Evolutionary conservation across 106 monocot species (phyloP), one percentile per base, ranked within the genome.

Genomic region (Dendrobium nobile): DNA sequence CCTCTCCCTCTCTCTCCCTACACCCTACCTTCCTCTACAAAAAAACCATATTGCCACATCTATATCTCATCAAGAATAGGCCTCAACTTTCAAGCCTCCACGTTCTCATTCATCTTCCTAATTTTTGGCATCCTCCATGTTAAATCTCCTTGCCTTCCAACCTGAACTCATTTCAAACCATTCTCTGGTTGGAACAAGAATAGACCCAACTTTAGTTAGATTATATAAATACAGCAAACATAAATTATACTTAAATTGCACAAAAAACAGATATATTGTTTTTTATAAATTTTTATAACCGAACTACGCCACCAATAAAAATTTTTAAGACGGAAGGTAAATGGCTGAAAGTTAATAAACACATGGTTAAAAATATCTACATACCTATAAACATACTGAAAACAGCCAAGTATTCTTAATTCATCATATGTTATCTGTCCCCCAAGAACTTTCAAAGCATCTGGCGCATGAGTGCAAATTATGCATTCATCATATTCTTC

Each of bases 361-460:
- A 31, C 0, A 31, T 13, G 10, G 28, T 31, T 33, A 70, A 22
- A 15, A 70, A 70, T 37, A 37, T 33, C 37, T 22, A 10, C 7
- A 22, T 92, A 94, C 97, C 97, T 94, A 85, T 73, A 78, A 48
- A 87, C 82, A 67, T 94, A 97, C 73, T 88, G 92, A 89, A 94
- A 97, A 68, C 92, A 91, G 85, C 97, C 94, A n/a, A 97, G 92
- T 45, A 94, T 77, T 78, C 89, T 92, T 45, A 77, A 81, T 78
- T 97, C 97, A 22, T 97, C 94, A 33, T 91, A 84, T 45, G 92
- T 89, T 81, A 85, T 90, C 83, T 88, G 85, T 40, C 80, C 78
- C 82, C 97, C 97, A 84, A 97, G 78, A 74, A 97, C 80, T 82
- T 82, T 92, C 77, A 97, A 82, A 87, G 94, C 89, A 84, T 92